Evolutionary conservation across 2,329 filamentous ascomycete genomes (phyloP).

Genomic region (Colletotrichum nymphaeae): DNA sequence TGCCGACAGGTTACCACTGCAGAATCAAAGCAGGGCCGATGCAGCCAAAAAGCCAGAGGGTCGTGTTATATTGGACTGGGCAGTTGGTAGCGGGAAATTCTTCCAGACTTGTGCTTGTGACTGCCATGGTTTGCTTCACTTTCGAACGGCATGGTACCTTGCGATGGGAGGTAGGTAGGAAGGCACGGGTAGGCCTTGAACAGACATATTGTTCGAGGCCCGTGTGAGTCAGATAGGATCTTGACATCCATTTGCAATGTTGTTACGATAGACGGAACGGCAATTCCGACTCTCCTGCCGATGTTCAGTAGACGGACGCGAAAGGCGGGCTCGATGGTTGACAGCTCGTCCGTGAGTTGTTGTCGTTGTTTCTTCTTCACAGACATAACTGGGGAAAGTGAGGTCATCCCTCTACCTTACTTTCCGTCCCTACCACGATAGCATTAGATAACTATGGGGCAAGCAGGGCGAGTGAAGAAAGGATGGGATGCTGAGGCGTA

Average conservation of each 20-base stretch:
- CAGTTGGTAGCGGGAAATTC: not conserved
- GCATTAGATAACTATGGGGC: not conserved
- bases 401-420: too few relatives aligned
- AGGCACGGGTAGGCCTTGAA: not conserved
- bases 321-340: too few relatives aligned
- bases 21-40: not conserved
- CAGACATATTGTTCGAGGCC: not conserved
- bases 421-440: too few relatives aligned
- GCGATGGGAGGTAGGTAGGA: not conserved
- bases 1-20: slow-evolving; percentile 3
- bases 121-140: not conserved
- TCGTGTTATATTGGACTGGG: not conserved
- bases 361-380: too few relatives aligned
- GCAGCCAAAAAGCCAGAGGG: not conserved
- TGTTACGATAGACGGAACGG: too few relatives aligned
- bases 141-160: not conserved
- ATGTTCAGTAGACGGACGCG: too few relatives aligned
- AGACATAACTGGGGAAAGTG: too few relatives aligned
- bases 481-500: not conserved
- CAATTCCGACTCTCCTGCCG: too few relatives aligned
- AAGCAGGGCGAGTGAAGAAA: not conserved
- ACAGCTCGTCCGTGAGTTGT: too few relatives aligned
- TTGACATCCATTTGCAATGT: too few relatives aligned
- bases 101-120: not conserved
- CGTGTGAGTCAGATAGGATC: not conserved